Evolutionary conservation across 805 yeast species (phyloP).

Genomic region (Candida arabinofermentans): DNA sequence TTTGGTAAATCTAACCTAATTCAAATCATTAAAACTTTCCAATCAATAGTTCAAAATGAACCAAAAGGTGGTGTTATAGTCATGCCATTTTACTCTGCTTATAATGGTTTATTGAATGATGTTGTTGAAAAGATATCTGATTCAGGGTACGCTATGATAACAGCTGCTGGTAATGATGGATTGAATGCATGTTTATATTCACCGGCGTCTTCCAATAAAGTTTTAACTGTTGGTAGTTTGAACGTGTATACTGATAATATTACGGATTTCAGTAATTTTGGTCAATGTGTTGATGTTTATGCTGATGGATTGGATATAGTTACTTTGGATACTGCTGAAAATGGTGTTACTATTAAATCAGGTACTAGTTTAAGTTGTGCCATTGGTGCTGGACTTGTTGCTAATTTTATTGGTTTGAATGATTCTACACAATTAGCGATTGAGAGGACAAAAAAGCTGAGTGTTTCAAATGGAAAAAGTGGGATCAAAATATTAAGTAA

Average conservation of each 20-base stretch:
- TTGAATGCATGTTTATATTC: constrained; percentile 41
- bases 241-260: constrained; percentile 31
- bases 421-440: constrained; percentile 33
- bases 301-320: constrained; percentile 46
- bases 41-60: constrained; percentile 19
- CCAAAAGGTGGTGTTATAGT: constrained; percentile 35
- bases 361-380: constrained; percentile 52
- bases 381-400: constrained; percentile 41
- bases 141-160: constrained; percentile 42
- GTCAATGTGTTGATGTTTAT: constrained; percentile 49
- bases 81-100: constrained; percentile 36
- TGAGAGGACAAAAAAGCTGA: constrained; percentile 16
- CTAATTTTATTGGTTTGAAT: constrained; percentile 41
- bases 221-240: constrained; percentile 40
- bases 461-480: background rate
- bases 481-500: constrained; percentile 16
- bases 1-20: constrained; percentile 34
- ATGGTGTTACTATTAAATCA: constrained; percentile 32
- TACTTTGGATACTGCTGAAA: constrained; percentile 32
- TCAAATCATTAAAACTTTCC: constrained; percentile 31
- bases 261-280: constrained; percentile 43
- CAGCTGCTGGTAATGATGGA: constrained; percentile 48
- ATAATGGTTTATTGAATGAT: constrained; percentile 43
- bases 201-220: constrained; percentile 41
- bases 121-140: constrained; percentile 15